These are phyloP conservation scores for Xerocomellus chrysenteron DNA, from an alignment of 768 basidiomycete species.

Conservation along the genomic window DNA sequence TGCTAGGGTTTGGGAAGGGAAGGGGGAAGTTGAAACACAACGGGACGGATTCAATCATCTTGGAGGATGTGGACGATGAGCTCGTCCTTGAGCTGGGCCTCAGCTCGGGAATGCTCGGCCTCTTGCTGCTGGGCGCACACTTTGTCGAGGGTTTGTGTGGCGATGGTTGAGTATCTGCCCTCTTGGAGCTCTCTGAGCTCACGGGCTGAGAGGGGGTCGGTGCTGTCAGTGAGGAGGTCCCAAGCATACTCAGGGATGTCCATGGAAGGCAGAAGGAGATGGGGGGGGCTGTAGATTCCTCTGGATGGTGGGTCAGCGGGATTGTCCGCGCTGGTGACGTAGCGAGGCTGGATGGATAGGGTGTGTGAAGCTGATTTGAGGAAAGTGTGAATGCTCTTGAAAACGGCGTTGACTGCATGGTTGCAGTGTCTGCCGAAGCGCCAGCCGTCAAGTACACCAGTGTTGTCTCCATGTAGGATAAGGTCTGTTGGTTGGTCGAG, in stretches of 20 bases:
- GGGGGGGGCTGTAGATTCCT: not conserved
- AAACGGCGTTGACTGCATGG: not conserved
- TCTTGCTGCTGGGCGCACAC: too few species aligned
- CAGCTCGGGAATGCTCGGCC: too few species aligned
- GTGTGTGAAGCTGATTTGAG: not conserved
- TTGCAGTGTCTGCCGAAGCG: not conserved
- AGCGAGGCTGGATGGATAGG: fast-evolving
- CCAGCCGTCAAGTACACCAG: not conserved
- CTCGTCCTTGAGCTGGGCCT: too few species aligned
- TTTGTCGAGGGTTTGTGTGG: too few species aligned
- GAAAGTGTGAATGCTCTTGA: not conserved
- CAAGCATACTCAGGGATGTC: not conserved
- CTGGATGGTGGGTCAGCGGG: not conserved
- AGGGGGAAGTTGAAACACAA: too few species aligned
- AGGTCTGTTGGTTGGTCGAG: not conserved
- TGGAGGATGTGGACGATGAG: too few species aligned
- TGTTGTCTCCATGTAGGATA: not conserved
- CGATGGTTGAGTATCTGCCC: too few species aligned
- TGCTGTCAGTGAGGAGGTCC: not conserved
- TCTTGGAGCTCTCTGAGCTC: too few species aligned
- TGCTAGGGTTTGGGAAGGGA: too few species aligned
- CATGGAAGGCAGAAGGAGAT: not conserved
- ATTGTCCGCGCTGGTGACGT: not conserved
- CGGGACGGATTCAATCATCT: too few species aligned
- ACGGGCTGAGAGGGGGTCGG: too few species aligned